A percentile compares a stretch with the other conserved stretches of the same genome.
Conservation (phyloP, 495 filamentous ascomycete species). For the Penicillium goetzii region DNA sequence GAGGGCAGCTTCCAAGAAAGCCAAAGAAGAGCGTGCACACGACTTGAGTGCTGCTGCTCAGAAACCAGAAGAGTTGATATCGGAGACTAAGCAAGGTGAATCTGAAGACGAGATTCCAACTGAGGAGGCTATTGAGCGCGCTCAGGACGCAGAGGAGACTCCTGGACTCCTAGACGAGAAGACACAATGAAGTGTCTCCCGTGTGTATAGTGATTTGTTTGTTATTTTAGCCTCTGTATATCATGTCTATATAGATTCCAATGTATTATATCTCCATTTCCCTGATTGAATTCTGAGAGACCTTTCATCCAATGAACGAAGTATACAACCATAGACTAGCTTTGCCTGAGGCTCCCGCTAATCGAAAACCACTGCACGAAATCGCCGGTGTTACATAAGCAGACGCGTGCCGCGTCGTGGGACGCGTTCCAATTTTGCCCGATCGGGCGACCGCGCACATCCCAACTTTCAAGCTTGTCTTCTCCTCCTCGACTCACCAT, state of each 20-base stretch:
- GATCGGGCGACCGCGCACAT: slow-evolving; percentile 37
- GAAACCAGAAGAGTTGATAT: background rate
- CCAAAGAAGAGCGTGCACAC: background rate
- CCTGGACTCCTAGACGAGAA: background rate
- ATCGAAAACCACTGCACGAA: no score
- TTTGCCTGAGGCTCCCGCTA: background rate
- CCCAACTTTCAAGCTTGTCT: slow-evolving; percentile 13
- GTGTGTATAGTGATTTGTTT: slow-evolving; percentile 21
- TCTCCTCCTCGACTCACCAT: slow-evolving; percentile 23
- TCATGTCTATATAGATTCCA: slow-evolving; percentile 16
- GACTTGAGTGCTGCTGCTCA: background rate
- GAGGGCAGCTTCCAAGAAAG: background rate
- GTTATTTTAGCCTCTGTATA: slow-evolving; percentile 24
- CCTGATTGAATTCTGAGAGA: background rate
- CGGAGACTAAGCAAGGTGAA: background rate
- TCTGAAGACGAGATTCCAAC: background rate
- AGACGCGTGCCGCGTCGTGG: slow-evolving; percentile 12
- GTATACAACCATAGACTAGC: background rate
- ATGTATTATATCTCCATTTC: slow-evolving; percentile 21
- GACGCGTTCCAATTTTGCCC: slow-evolving; percentile 49
- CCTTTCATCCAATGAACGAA: background rate
- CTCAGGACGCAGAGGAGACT: background rate
- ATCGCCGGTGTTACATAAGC: slow-evolving; percentile 8
- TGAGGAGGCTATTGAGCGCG: background rate
- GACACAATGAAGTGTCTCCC: slow-evolving; percentile 2